phyloP scores from a whole-genome alignment of 2,329 filamentous ascomycete species.

The Xylaria sp. region DNA sequence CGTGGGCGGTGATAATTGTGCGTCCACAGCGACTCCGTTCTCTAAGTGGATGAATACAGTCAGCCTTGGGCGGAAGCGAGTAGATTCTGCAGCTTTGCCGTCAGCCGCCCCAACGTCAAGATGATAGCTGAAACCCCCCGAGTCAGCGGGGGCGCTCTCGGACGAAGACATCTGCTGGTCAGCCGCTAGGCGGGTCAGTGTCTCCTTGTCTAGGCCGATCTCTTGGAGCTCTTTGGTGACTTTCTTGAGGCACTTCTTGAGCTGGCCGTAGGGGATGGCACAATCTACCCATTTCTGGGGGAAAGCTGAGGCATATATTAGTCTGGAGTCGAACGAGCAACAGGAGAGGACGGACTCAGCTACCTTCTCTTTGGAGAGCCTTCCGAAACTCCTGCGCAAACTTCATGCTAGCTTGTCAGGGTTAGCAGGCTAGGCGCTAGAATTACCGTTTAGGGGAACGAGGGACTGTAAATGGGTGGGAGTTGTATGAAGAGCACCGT shows the following conservation, averaged over 20 bases:
- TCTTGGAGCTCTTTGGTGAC: conserved; percentile 76
- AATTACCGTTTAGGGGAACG: neutral
- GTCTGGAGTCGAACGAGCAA: conserved; percentile 2
- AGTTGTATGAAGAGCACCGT: neutral
- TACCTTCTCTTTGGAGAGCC: conserved; percentile 71
- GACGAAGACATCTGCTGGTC: conserved; percentile 60
- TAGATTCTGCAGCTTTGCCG: conserved; percentile 57
- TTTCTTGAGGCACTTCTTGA: conserved; percentile 90
- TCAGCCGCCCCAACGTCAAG: conserved; percentile 62
- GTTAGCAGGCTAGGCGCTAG: neutral
- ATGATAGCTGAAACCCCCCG: conserved; percentile 60
- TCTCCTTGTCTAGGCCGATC: conserved; percentile 78
- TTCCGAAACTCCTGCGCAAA: conserved; percentile 84
- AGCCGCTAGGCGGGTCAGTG: conserved; percentile 72
- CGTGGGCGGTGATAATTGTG: conserved; percentile 73
- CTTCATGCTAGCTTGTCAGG: conserved; percentile 70
- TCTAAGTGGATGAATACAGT: conserved; percentile 75
- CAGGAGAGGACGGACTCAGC: conserved; percentile 14
- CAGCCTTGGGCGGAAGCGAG: conserved; percentile 72
- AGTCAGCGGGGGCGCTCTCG: conserved; percentile 49
- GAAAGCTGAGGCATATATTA: conserved; percentile 63
- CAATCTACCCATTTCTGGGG: conserved; percentile 77
- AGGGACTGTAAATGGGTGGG: neutral
- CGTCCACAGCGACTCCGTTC: conserved; percentile 75
- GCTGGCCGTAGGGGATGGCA: conserved; percentile 83